Percentiles rank a stretch among this genome's conserved stretches.
These are phyloP conservation scores for Cucumis hystrix DNA, from an alignment of 306 rosid genomes.

Conservation along the genomic window DNA sequence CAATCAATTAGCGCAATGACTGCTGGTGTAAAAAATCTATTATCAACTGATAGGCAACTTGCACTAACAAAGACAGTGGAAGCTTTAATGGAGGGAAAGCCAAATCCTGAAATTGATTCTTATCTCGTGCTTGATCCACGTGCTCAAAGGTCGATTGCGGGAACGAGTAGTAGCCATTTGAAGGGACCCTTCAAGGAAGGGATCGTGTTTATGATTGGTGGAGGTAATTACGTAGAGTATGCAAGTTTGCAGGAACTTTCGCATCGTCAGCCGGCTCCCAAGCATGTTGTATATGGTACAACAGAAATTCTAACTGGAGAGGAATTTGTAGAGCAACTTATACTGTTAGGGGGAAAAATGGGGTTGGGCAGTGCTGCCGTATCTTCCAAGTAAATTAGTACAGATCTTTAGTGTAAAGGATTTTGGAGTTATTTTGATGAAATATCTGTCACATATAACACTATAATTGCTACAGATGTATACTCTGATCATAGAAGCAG, in stretches of 20 bases:
- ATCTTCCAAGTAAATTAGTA: conserved; percentile 37
- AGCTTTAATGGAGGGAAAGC: conserved; percentile 87
- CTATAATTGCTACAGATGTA: not conserved
- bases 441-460: not conserved
- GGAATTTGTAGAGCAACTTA: conserved; percentile 87
- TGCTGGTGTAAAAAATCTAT: conserved; percentile 87
- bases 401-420: conserved; percentile 7
- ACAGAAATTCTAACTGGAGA: conserved; percentile 88
- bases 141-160: conserved; percentile 65
- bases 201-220: conserved; percentile 91
- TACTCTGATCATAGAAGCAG: not conserved
- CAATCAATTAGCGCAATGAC: conserved; percentile 90
- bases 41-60: conserved; percentile 82
- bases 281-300: conserved; percentile 79
- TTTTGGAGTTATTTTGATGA: not conserved
- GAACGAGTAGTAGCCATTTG: conserved; percentile 53
- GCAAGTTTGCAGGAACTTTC: conserved; percentile 82
- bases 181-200: conserved; percentile 96
- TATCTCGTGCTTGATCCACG: conserved; percentile 85
- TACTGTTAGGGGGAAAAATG: conserved; percentile 81
- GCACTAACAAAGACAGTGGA: conserved; percentile 92
- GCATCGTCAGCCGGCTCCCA: conserved; percentile 65
- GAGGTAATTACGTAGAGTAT: conserved; percentile 87
- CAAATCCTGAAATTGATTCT: conserved; percentile 80
- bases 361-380: conserved; percentile 54